Evolutionary conservation across 2,329 filamentous ascomycete species (phyloP).

Genomic region (Botrytis fabae): DNA sequence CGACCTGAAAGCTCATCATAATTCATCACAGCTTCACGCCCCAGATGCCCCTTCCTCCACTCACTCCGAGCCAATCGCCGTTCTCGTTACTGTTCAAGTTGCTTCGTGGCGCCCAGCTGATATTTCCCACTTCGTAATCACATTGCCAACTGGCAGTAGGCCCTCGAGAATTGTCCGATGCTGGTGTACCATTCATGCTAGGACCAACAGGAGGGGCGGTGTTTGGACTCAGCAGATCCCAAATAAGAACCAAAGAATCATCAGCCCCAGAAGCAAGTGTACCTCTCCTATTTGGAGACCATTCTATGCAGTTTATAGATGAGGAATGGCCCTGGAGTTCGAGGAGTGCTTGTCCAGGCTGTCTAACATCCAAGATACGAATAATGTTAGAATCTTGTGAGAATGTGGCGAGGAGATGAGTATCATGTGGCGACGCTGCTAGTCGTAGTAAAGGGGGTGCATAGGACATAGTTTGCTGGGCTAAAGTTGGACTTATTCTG

Average conservation of each 20-base stretch:
- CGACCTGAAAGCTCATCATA: constrained; percentile 24
- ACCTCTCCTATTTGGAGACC: constrained; percentile 84
- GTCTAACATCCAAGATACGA: constrained; percentile 91
- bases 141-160: constrained; percentile 80
- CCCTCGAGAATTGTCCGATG: constrained; percentile 59
- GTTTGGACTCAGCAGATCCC: constrained; percentile 77
- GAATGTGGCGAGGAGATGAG: constrained; percentile 94
- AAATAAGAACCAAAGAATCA: constrained; percentile 86
- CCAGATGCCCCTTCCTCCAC: constrained; percentile 79
- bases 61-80: constrained; percentile 82
- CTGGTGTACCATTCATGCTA: constrained; percentile 51
- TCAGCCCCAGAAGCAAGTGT: constrained; percentile 90
- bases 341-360: constrained; percentile 91
- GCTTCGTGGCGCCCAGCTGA: constrained; percentile 79
- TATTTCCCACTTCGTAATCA: constrained; percentile 82
- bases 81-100: constrained; percentile 61
- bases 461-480: constrained; percentile 74
- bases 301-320: constrained; percentile 89
- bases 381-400: constrained; percentile 90
- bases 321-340: constrained; percentile 88
- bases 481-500: constrained; percentile 71
- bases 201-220: constrained; percentile 40
- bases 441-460: constrained; percentile 77
- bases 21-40: constrained; percentile 47
- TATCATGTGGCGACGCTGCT: constrained; percentile 91